Evolutionary conservation across 441 rosid genomes (phyloP).

Genomic region (Syzygium malaccense): DNA sequence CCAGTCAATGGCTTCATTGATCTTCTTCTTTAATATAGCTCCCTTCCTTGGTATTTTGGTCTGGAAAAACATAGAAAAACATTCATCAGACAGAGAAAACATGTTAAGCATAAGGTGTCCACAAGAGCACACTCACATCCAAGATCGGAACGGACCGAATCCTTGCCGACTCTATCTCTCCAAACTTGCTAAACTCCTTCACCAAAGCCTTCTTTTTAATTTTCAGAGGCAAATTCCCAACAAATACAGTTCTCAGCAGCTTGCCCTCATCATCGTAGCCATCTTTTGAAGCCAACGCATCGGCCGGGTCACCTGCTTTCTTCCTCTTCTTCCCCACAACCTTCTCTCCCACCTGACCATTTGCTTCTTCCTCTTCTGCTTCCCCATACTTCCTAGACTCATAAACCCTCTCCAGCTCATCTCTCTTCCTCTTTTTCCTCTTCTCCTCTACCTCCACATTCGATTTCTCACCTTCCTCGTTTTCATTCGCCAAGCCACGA

Average conservation of each 20-base stretch:
- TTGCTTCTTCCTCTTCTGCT: conserved; percentile 13
- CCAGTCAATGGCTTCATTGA: conserved; percentile 82
- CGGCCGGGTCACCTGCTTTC: conserved; percentile 43
- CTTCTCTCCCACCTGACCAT: conserved; percentile 8
- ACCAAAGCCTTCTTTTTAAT: conserved; percentile 67
- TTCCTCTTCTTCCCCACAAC: conserved; percentile 74
- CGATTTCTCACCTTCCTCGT: neutral
- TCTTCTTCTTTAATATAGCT: conserved; percentile 60
- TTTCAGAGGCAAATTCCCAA: conserved; percentile 83
- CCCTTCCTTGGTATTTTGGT: conserved; percentile 84
- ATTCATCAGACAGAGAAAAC: neutral
- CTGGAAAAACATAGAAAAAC: conserved; percentile 28
- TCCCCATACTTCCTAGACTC: conserved; percentile 64
- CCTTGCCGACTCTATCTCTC: conserved; percentile 85
- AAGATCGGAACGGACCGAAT: conserved; percentile 78
- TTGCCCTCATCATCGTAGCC: conserved; percentile 86
- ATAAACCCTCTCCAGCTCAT: conserved; percentile 73
- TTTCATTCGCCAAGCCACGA: neutral
- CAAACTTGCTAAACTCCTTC: conserved; percentile 75
- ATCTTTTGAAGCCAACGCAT: conserved; percentile 42
- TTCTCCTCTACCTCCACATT: conserved; percentile 6
- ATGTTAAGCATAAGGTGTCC: neutral
- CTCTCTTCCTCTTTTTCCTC: conserved; percentile 84
- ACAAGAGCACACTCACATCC: conserved; percentile 53
- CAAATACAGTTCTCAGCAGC: conserved; percentile 88